Evolutionary conservation across 768 basidiomycete genomes (phyloP), one percentile per base, ranked within the genome.

Genomic region (Leccinum rimulosum): DNA sequence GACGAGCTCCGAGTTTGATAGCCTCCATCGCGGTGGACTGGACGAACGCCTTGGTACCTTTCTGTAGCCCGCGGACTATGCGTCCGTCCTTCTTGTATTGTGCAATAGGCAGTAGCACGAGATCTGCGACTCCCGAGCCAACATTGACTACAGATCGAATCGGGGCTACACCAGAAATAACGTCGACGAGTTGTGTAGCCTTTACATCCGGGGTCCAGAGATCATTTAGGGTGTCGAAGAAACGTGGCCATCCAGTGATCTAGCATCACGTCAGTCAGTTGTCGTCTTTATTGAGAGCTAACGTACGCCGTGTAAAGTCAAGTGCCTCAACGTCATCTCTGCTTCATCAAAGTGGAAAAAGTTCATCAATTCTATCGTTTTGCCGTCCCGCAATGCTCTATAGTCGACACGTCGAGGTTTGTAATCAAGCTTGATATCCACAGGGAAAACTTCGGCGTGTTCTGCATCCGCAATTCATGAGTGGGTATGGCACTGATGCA

Each of bases 331-430:
- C 0, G 95, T 97, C 94, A 99, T 98, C 73, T 98, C 97, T 4
- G 96, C 91, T 1, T 93, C 95, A 66, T 98, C 97, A 64, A 98
- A 99, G 75, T 98, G 95, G 87, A 99, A 99, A 74, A 99, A 98
- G 71, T 99, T 99, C 96, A 99, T 98, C 50, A 99, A 75, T 70
- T 99, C 97, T 60, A 96, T 96, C 0, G 94, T 95, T 73, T 82
- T 85, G 14, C 97, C 97, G 61, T 95, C 89, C 40, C 87, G 83
- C 58, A 99, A 77, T 9, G 95, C 97, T 61, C 85, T 78, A 71
- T 98, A 97, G 72, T 98, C 93, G 19, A 99, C 95, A 6, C 95
- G 86, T 50, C 98, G 91, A 55, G 97, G 97, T 71, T 99, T 99
- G 74, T 98, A 99, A 70, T 99, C 97, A 11, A 99, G 80, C 76